Base-by-base conservation (phyloP, 2,329 filamentous ascomycete genomes). In the Cadophora sp. region DNA sequence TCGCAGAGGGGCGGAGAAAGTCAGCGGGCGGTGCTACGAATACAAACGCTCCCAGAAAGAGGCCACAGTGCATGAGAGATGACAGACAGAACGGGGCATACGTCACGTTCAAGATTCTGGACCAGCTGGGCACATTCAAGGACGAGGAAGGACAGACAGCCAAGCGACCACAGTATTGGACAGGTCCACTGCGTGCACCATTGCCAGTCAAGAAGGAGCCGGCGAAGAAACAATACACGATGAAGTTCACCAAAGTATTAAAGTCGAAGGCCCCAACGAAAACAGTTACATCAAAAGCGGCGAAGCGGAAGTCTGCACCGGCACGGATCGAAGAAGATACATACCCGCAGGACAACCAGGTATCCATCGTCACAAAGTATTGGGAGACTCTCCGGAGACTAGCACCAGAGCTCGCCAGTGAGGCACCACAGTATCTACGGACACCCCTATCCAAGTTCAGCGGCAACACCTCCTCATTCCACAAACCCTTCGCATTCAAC, bases 11-110 rank as follows among this genome's bases (percentile, higher is more conserved):
- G 7, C 64, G 47, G 50, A 73, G 66, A 66, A 66, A 69, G 11
- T 62, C 67, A 9, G 39, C 39, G 6, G 63, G 51, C 13, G 62
- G 53, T 0, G 56, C 41, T 30, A 62, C 47, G 59, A 62, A 22
- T 43, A 60, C 51, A 58, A 64, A 27, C 39, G 30, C 9, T 16
- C 30, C 51, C 53, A 67, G 59, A 50, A 69, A 68, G 33, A 45
- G 74, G 48, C 73, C 72, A n/a, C 66, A 72, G 47, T 66, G 70
- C 27, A 61, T 67, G 7, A 66, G 76, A 51, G 76, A 77, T 39
- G 73, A 76, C 47, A 76, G 74, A 53, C 62, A 66, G 7, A 77
- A 74, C 65, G 76, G 70, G 5, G 76, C 70, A 5, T 73, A 73
- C 59, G 50, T 74, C 27, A 74, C 73, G 13, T 74, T 73, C 59